Conservation (phyloP, 2,329 filamentous ascomycete genomes). For the Phoma herbarum region DNA sequence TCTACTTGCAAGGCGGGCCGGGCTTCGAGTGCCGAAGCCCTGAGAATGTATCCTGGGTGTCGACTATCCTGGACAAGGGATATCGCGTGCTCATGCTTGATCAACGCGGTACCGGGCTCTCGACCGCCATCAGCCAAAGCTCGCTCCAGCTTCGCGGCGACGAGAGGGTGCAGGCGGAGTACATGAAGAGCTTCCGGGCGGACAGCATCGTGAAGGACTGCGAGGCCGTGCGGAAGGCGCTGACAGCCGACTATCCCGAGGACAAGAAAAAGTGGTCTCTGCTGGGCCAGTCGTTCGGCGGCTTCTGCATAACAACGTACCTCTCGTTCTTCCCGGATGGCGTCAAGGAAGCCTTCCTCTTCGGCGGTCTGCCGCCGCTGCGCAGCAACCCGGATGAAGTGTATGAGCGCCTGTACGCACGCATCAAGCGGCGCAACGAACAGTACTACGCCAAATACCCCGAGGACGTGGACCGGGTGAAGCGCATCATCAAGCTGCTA, state of each 20-base stretch:
- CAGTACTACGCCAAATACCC: constrained; percentile 87
- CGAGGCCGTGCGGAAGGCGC: constrained; percentile 80
- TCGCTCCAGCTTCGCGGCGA: constrained; percentile 72
- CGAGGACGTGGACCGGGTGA: constrained; percentile 75
- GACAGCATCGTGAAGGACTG: constrained; percentile 91
- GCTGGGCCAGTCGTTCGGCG: constrained; percentile 91
- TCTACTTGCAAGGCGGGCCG: constrained; percentile 87
- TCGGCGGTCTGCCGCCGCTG: constrained; percentile 83
- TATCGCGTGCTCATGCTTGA: constrained; percentile 89
- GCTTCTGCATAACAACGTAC: constrained; percentile 85
- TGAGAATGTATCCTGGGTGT: constrained; percentile 76
- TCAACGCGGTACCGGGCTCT: constrained; percentile 88
- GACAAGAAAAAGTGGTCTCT: constrained; percentile 82
- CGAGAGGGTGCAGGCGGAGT: constrained; percentile 75
- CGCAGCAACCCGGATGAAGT: constrained; percentile 76
- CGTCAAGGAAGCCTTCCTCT: constrained; percentile 81
- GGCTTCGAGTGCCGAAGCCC: constrained; percentile 80
- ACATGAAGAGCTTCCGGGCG: constrained; percentile 84
- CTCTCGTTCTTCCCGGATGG: constrained; percentile 81
- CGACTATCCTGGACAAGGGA: constrained; percentile 75
- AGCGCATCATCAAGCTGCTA: constrained; percentile 72
- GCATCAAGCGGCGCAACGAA: constrained; percentile 75
- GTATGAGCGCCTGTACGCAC: constrained; percentile 75
- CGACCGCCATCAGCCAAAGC: constrained; percentile 77
- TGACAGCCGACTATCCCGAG: constrained; percentile 74